Evolutionary conservation across 306 rosid genomes (phyloP), one percentile per base, ranked within the genome.

Genomic region (Cercis canadensis): DNA sequence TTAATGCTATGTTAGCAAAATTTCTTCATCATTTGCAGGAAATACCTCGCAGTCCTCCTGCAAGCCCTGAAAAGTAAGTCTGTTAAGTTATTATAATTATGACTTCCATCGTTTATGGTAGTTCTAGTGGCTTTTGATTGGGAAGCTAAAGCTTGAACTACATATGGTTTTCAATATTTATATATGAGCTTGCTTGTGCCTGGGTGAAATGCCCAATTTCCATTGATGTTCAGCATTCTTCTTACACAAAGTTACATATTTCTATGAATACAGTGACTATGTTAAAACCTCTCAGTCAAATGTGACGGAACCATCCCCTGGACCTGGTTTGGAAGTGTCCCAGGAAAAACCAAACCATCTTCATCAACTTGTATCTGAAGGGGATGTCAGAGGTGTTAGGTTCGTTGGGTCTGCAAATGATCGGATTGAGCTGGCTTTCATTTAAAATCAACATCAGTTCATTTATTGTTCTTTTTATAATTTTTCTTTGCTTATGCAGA

Each of bases 11-110:
- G 92, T 73, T 94, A 46, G 90, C 97, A 68, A 87, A 83, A 69
- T 94, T 94, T 74, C 96, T 94, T 76, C 99, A 85, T 67, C 88
- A 91, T 89, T 86, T 94, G 84, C 97, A 87, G 74, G 99, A 91
- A 85, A 86, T 94, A 76, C 99, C 99, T 0, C 89, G 89, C 53
- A 91, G 97, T 69, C 90, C 96, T 77, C 94, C 95, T 36, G 95
- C 92, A 75, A 94, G 91, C 86, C 97, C 96, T 44, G 99, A 90
- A 74, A 94, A 84, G 99, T 94, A 86, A 86, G 96, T 76, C 39
- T 73, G 62, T 57, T 56, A 33, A 36, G 55, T 60, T 80, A n/a
- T 74, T 55, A 41, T 76, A 58, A 59, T 32, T 41, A 45, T 60
- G 81, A 57, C 21, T 57, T 73, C 34, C 55, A 39, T 45, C 50